These are phyloP conservation scores for Choiromyces venosus DNA, from an alignment of 495 filamentous ascomycete genomes.

Conservation along the genomic window DNA sequence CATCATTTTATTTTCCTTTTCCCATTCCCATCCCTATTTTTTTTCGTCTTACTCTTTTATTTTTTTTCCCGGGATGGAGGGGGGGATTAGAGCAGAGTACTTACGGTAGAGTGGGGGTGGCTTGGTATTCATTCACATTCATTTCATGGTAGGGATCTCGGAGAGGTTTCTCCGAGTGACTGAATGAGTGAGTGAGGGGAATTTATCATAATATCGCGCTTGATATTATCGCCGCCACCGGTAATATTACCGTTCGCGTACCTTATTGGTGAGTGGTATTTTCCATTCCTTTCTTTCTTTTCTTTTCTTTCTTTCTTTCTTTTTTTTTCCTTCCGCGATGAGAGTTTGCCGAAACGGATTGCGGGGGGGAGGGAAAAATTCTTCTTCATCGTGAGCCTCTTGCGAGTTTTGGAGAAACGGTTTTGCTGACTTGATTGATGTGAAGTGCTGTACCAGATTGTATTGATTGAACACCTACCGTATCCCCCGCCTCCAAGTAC, in stretches of 20 bases:
- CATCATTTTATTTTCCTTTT: neutral
- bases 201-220: neutral
- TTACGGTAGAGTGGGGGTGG: neutral
- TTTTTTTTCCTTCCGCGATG: neutral
- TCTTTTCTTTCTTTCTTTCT: neutral
- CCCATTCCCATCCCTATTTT: too few species aligned
- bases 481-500: too few species aligned
- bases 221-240: neutral
- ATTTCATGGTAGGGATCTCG: neutral
- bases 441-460: neutral
- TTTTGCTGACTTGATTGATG: neutral
- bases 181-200: neutral
- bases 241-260: neutral
- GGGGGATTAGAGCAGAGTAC: neutral
- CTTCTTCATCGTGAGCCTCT: neutral
- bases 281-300: neutral
- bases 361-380: too few species aligned
- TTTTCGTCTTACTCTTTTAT: neutral
- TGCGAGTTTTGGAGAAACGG: neutral
- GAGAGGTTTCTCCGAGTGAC: neutral
- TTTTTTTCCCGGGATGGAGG: neutral
- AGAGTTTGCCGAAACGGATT: neutral
- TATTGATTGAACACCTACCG: too few species aligned
- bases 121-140: too few species aligned
- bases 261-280: neutral